Conservation (phyloP, 2,329 filamentous ascomycete species). For the Thelonectria discophora region DNA sequence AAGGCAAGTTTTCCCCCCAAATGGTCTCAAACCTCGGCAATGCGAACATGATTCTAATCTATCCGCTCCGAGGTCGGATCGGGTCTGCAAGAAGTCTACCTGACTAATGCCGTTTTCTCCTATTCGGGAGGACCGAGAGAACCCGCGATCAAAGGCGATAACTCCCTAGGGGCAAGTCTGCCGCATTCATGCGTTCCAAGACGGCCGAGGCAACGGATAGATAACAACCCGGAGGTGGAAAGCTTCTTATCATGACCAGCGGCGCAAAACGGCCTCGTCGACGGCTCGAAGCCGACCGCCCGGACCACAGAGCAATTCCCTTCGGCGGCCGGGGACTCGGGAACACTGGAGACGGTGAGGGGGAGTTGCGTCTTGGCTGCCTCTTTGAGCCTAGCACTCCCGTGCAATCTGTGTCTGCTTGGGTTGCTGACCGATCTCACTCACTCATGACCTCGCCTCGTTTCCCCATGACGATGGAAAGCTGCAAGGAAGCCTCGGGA, state of each 20-base stretch:
- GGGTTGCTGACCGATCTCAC: conserved; percentile 20
- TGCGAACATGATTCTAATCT: too few species aligned
- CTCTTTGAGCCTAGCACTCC: conserved; percentile 41
- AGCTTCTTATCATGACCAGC: background rate
- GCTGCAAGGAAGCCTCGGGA: background rate
- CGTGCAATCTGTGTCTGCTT: background rate
- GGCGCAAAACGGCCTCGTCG: background rate
- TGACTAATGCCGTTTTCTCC: too few species aligned
- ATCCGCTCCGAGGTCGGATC: too few species aligned
- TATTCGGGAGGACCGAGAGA: too few species aligned
- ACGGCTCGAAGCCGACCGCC: background rate
- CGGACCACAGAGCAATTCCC: conserved; percentile 3
- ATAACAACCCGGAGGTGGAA: background rate
- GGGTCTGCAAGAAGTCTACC: too few species aligned
- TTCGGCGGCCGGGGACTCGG: conserved; percentile 22
- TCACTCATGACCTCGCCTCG: conserved; percentile 22
- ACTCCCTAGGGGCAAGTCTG: too few species aligned
- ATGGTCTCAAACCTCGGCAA: too few species aligned
- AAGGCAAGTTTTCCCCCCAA: too few species aligned
- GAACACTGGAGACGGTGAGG: conserved; percentile 23
- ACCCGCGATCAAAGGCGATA: too few species aligned
- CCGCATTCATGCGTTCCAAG: too few species aligned
- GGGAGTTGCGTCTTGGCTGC: conserved; percentile 45
- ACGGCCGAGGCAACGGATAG: background rate
- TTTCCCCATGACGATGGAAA: background rate